Evolutionary conservation across 2,329 filamentous ascomycete genomes (phyloP), one percentile per base, ranked within the genome.

Genomic region (Cladosporium velox): DNA sequence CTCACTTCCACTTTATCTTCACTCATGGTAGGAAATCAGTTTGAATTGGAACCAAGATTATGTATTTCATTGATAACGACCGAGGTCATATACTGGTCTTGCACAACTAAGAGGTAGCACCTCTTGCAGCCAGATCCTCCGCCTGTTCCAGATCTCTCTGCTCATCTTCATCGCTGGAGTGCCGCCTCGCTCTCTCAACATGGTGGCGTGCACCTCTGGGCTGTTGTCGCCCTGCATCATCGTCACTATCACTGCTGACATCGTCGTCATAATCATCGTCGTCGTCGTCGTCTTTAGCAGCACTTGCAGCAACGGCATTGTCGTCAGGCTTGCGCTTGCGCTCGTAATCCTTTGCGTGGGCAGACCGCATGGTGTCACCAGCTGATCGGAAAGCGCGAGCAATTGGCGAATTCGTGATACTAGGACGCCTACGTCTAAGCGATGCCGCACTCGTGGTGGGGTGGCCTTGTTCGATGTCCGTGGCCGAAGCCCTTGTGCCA

Each of bases 311-410:
- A 66, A 71, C 61, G 67, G 74, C 73, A 15, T 81, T 75, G 14
- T 81, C 75, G 41, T 82, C 81, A 0, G 83, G 83, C 32, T 82
- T 84, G 68, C 87, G 85, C 76, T 87, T 91, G 81, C 95, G 90
- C 79, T 96, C 91, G 76, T 97, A 98, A 79, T 98, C 94, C 77
- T 96, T 90, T 67, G 87, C 90, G 77, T 98, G 95, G 6, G 94
- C 94, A 68, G 89, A 86, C 4, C 92, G 90, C 70, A 97, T 84
- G n/a, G 93, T 88, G 15, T 84, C 87, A 5, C 86, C 87, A 14
- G 89, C 83, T 1, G 85, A 80, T n/a, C 78, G 78, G 12, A 87
- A 78, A 8, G 79, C 82, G 26, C 77, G 70, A 30, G 77, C 72
- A 2, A 81, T 64, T 0, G 80, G 79, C 0, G 76, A 77, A 71